Conservation (phyloP, 2,329 filamentous ascomycete genomes). For the Boeremia exigua region DNA sequence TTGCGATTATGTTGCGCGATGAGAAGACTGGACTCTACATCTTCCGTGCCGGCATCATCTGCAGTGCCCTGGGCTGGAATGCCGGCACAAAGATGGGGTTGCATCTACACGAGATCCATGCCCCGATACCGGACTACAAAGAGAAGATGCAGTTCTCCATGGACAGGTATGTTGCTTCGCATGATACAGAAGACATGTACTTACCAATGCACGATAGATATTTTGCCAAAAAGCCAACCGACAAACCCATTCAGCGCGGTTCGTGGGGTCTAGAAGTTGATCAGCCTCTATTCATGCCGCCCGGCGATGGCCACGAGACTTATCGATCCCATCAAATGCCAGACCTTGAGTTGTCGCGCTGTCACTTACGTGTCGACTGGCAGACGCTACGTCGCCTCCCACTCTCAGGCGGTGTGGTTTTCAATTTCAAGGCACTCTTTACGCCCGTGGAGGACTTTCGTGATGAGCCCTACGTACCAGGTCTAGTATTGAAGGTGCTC, state of each 20-base stretch:
- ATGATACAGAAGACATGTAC: no score
- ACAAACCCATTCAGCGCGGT: conserved; percentile 79
- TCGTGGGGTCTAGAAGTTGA: conserved; percentile 84
- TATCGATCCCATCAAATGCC: conserved; percentile 65
- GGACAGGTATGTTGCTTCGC: conserved; percentile 65
- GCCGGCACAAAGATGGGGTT: conserved; percentile 75
- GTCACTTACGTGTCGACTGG: conserved; percentile 82
- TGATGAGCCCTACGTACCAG: conserved; percentile 75
- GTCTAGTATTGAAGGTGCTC: conserved; percentile 71
- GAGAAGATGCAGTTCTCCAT: conserved; percentile 89
- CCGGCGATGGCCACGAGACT: conserved; percentile 68
- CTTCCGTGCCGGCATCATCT: conserved; percentile 78
- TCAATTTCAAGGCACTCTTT: conserved; percentile 90
- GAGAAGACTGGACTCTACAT: conserved; percentile 74
- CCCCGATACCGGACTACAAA: conserved; percentile 79
- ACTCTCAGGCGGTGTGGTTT: conserved; percentile 75
- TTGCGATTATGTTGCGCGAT: conserved; percentile 76
- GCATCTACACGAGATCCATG: conserved; percentile 74
- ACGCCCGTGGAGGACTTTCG: conserved; percentile 73
- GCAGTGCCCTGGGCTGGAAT: conserved; percentile 82
- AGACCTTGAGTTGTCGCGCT: conserved; percentile 62
- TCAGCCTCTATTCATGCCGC: conserved; percentile 75
- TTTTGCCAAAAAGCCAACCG: conserved; percentile 77
- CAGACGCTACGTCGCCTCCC: conserved; percentile 83
- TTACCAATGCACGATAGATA: conserved; percentile 58